Evolutionary conservation across 176 grass and related monocot species (phyloP), one percentile per base, ranked within the genome.

Genomic region (Carex scoparia): DNA sequence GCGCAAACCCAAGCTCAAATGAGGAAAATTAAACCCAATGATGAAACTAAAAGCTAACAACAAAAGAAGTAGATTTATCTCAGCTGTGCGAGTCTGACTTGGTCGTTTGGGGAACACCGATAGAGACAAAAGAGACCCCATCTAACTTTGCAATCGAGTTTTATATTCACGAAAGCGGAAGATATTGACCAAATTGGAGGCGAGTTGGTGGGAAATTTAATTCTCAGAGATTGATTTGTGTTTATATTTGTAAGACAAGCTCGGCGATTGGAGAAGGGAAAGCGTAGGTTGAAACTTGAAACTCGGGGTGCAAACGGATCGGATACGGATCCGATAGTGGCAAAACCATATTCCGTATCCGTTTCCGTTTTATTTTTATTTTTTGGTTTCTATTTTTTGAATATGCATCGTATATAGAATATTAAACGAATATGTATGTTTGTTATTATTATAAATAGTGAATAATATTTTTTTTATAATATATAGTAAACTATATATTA

Each of bases 121-220:
- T 18, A 83, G 60, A 8, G 77, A 80, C 53, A 63, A 35, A 83
- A 68, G 62, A 83, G 80, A 67, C 80, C 18, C 23, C 80, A 83
- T 82, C 15, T 0, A 51, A 82, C 23, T 66, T 23, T 6, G 16
- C 19, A 69, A 76, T 76, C 71, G n/a, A n/a, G 19, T 31, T 67
- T 64, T 83, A 65, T 68, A 66, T 67, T 19, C 58, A 81, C 10
- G 60, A 81, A 81, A 62, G 79, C 58, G 58, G 62, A 83, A 12
- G 23, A 69, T 1, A 69, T 83, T 83, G 81, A 69, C 81, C 16
- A 54, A 83, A 49, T 49, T 4, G 13, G 5, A 51, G 10, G 16
- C 27, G 1, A 81, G 81, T 68, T 83, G 81, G 10, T 68, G 62
- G 62, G 61, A 15, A 30, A 68, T 77, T 78, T 78, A 57, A 31